phyloP scores from a whole-genome alignment of 768 basidiomycete species.

The Glaciozyma antarctica region DNA sequence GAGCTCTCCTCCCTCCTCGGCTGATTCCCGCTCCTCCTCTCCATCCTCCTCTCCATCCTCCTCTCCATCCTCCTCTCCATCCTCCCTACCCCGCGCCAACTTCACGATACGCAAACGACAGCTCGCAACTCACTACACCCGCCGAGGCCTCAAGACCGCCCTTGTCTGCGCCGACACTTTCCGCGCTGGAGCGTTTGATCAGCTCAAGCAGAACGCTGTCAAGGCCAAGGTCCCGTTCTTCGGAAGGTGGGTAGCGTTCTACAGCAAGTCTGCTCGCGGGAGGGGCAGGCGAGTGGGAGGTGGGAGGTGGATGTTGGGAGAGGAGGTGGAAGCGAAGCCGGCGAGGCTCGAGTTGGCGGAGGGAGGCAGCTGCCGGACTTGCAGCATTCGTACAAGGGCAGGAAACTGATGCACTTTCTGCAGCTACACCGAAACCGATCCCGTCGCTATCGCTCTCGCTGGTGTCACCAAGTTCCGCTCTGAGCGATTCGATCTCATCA shows the following conservation, averaged over 20 bases:
- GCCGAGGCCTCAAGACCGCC: conserved; percentile 89
- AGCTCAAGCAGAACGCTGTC: conserved; percentile 95
- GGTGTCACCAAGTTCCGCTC: conserved; percentile 97
- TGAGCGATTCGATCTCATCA: conserved; percentile 95
- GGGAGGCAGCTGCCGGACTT: too few relatives aligned
- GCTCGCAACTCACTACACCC: conserved; percentile 93
- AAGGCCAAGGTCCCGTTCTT: conserved; percentile 99
- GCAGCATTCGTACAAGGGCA: too few relatives aligned
- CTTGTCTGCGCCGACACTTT: conserved; percentile 99
- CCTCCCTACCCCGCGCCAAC: too few relatives aligned
- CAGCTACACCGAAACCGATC: conserved; percentile 90
- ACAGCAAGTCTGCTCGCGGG: too few relatives aligned
- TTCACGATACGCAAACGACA: conserved; percentile 14
- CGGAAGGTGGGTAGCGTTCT: conserved; percentile 49
- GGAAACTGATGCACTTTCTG: neutral
- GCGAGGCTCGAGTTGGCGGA: too few relatives aligned
- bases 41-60: neutral
- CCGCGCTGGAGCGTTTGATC: conserved; percentile 98
- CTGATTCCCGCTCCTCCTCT: neutral
- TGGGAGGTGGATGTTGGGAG: too few relatives aligned
- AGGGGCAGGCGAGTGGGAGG: too few relatives aligned
- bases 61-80: neutral
- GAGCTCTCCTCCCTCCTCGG: neutral
- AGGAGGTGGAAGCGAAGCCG: too few relatives aligned
- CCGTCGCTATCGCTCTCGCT: conserved; percentile 84